Evolutionary conservation across 2,329 filamentous ascomycete genomes (phyloP).

Genomic region (Eurotiales sp.): DNA sequence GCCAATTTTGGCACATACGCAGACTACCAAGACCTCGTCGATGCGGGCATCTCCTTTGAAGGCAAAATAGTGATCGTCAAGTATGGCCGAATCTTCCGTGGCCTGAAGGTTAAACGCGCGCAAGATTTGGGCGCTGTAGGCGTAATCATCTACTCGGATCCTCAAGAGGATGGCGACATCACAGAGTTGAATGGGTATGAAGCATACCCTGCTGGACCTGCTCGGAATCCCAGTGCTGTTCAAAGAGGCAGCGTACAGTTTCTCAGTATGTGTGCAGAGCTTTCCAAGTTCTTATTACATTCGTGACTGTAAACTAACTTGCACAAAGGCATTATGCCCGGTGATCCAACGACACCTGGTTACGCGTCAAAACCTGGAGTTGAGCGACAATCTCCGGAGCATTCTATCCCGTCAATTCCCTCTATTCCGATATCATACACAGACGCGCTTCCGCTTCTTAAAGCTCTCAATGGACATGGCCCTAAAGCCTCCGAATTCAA

Average conservation of each 20-base stretch:
- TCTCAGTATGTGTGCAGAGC: slow-evolving; percentile 55
- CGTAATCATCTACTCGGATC: slow-evolving; percentile 80
- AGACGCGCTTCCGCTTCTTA: slow-evolving; percentile 83
- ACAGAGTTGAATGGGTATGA: slow-evolving; percentile 78
- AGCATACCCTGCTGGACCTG: slow-evolving; percentile 79
- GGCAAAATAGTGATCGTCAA: slow-evolving; percentile 85
- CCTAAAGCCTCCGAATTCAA: slow-evolving; percentile 72
- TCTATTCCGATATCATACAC: slow-evolving; percentile 86
- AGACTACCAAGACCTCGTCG: slow-evolving; percentile 78
- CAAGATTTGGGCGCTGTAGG: slow-evolving; percentile 88
- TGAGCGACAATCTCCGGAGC: slow-evolving; percentile 67
- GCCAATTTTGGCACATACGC: slow-evolving; percentile 86
- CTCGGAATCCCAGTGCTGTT: slow-evolving; percentile 81
- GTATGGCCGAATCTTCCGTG: slow-evolving; percentile 83
- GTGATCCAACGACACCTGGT: slow-evolving; percentile 86
- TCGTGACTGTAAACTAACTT: slow-evolving; percentile 1
- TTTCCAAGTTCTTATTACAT: background rate
- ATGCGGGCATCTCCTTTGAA: slow-evolving; percentile 68
- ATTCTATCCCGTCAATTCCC: slow-evolving; percentile 75
- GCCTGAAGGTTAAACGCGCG: slow-evolving; percentile 87
- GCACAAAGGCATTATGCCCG: slow-evolving; percentile 53
- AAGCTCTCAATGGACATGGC: slow-evolving; percentile 83
- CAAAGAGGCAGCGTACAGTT: slow-evolving; percentile 86
- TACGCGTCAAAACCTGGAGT: slow-evolving; percentile 90
- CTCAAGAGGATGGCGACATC: slow-evolving; percentile 78